Conservation (phyloP, 1,139 yeast genomes). For the Yamadazyma songkhlaensis region DNA sequence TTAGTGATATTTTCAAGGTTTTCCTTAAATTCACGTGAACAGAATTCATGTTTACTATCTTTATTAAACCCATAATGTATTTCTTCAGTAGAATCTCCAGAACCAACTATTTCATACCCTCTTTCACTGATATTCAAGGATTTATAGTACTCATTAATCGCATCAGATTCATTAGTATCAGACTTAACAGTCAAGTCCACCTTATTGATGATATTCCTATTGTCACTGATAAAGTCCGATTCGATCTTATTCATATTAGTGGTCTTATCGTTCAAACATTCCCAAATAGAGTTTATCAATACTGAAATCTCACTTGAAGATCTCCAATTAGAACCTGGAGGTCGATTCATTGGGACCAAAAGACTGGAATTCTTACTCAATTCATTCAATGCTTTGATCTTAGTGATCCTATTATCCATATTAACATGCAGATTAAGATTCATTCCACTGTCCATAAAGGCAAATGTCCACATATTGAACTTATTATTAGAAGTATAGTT, state of each 20-base stretch:
- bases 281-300: slow-evolving; percentile 39
- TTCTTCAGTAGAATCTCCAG: no score
- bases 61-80: no score
- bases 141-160: slow-evolving; percentile 17
- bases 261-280: slow-evolving; percentile 24
- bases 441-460: slow-evolving; percentile 13
- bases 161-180: slow-evolving; percentile 27
- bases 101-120: no score
- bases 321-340: slow-evolving; percentile 37
- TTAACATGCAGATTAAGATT: background rate
- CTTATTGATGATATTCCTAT: slow-evolving; percentile 35
- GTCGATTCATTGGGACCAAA: slow-evolving; percentile 45
- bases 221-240: slow-evolving; percentile 22
- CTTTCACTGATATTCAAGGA: slow-evolving; percentile 13
- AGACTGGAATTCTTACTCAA: slow-evolving; percentile 46
- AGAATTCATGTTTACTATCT: no score
- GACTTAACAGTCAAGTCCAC: slow-evolving; percentile 17
- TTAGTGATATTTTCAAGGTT: slow-evolving; percentile 19
- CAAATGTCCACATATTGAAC: slow-evolving; percentile 43
- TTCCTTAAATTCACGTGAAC: slow-evolving; percentile 4
- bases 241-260: slow-evolving; percentile 34
- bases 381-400: slow-evolving; percentile 47
- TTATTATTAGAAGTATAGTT: slow-evolving; percentile 50
- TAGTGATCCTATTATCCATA: slow-evolving; percentile 22
- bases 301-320: slow-evolving; percentile 26